Base-by-base conservation (phyloP, 2,329 filamentous ascomycete genomes). In the Aspergillus thermomutatus region DNA sequence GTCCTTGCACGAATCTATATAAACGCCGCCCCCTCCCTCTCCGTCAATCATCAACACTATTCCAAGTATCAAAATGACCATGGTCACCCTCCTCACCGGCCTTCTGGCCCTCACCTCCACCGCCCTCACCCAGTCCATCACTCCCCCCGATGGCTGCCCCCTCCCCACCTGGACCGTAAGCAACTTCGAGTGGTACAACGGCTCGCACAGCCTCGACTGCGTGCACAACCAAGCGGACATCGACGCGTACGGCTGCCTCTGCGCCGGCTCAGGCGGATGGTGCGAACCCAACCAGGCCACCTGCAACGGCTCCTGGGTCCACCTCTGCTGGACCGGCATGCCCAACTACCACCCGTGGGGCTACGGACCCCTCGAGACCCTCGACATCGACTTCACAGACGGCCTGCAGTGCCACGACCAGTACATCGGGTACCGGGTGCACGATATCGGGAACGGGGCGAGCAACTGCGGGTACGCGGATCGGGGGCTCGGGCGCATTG, bases 271-370 rank as follows among this genome's bases (percentile, higher is more conserved):
- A 1, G 37, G 40, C 14, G 49, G 23, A 19, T 69, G 66, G 67
- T 67, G 66, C 31, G 50, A 61, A 2, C 67, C 66, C 0, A 48
- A 66, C 51, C 62, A 62, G 1, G 54, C 59, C 17, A 69, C 64
- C 25, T 69, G 67, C 59, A 62, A 62, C 37, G 60, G 64, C 3
- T 60, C 55, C 28, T 62, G 65, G 61, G 66, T 69, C 8, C 55
- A 55, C 26, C 58, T 67, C 25, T 69, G 67, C 62, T 68, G 50
- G 11, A 69, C 66, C 2, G 67, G 67, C 8, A 66, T 69, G 67
- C 67, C 67, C 2, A 68, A 64, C 53, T 69, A 69, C 53, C 49
- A 67, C n/a, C 67, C 66, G 1, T 69, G 66, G 67, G 67, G 67
- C 0, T 69, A 68, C 46, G 66, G 67, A 0, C 66, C 66, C 0